Evolutionary conservation across 495 filamentous ascomycete genomes (phyloP).

Genomic region (Neurospora sp.): DNA sequence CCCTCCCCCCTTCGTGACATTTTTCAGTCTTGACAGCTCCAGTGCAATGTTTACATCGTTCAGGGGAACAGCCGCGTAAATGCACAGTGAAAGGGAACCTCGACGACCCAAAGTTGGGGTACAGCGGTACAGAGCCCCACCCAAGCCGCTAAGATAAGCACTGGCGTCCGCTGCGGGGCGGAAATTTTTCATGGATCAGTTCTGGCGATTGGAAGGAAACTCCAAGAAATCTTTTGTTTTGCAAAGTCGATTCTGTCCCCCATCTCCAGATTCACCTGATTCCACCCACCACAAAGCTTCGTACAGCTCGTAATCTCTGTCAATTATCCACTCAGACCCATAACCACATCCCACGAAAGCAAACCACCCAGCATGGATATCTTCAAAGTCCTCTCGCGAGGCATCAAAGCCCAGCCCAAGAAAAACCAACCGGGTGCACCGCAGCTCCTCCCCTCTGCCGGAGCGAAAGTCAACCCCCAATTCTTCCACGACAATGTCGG

Average conservation of each 20-base stretch:
- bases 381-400: constrained; percentile 56
- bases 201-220: not conserved
- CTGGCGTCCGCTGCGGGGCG: not conserved
- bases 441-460: constrained; percentile 40
- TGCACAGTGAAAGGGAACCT: not conserved
- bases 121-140: not conserved
- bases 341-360: not conserved
- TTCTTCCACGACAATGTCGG: constrained; percentile 37
- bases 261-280: not conserved
- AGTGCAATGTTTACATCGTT: not conserved
- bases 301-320: no score
- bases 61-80: not conserved
- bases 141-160: not conserved
- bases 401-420: constrained; percentile 39
- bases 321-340: not conserved
- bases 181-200: not conserved
- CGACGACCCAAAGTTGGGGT: not conserved
- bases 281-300: not conserved
- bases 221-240: not conserved
- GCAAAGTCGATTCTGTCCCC: not conserved
- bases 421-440: constrained; percentile 16
- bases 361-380: constrained; percentile 44
- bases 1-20: not conserved
- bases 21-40: not conserved
- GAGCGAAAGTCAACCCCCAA: constrained; percentile 38